Evolutionary conservation across 2,329 filamentous ascomycete species (phyloP).

Genomic region (Thielaviopsis euricoi): DNA sequence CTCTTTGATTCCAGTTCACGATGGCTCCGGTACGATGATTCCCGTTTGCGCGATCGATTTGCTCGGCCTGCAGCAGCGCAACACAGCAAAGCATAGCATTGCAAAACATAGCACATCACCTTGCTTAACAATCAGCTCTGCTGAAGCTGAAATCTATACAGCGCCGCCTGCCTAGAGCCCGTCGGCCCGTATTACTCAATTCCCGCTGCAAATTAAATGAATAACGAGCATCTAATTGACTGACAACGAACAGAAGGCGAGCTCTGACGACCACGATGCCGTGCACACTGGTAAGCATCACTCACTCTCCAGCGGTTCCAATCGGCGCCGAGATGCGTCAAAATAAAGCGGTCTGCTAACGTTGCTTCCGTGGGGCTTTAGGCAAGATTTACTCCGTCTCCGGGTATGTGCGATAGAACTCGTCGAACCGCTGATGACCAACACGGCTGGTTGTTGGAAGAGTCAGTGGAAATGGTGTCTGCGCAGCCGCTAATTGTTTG

Average conservation of each 20-base stretch:
- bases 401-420: conserved; percentile 31
- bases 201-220: neutral
- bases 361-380: conserved; percentile 15
- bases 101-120: neutral
- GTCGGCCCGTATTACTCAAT: neutral
- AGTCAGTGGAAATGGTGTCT: neutral
- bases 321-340: neutral
- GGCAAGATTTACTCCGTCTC: conserved; percentile 47
- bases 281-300: conserved; percentile 6
- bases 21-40: conserved; percentile 11
- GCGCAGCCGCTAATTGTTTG: conserved; percentile 19
- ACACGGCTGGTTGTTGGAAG: neutral
- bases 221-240: neutral
- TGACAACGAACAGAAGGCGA: conserved; percentile 3
- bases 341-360: neutral
- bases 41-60: neutral
- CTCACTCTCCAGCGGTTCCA: neutral
- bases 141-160: neutral
- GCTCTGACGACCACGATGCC: conserved; percentile 9
- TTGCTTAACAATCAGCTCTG: neutral
- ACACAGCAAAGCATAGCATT: no score
- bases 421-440: conserved; percentile 12
- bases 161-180: neutral
- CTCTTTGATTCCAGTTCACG: neutral
- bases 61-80: no score